phyloP scores from a whole-genome alignment of 2,329 filamentous ascomycete species.

The Pseudogymnoascus sp. region DNA sequence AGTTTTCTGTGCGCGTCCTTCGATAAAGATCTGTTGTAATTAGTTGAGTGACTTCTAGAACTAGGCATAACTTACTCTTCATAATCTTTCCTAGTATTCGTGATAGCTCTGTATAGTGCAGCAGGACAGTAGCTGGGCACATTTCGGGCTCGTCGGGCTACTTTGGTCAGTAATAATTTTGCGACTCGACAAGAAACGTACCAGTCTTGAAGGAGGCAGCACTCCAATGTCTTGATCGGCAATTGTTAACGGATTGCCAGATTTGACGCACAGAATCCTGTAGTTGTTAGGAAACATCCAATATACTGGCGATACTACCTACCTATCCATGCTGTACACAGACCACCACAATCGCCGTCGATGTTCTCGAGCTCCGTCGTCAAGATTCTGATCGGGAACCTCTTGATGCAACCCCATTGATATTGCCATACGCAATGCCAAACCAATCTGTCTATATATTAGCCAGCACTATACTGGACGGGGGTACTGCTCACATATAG shows the following conservation, averaged over 20 bases:
- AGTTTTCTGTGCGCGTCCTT: constrained; percentile 39
- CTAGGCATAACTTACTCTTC: constrained; percentile 23
- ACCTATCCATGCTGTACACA: constrained; percentile 47
- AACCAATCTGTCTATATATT: constrained; percentile 34
- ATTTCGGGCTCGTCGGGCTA: constrained; percentile 32
- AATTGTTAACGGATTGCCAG: constrained; percentile 47
- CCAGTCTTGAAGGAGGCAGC: constrained; percentile 30
- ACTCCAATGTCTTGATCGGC: constrained; percentile 48
- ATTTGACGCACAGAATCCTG: constrained; percentile 45
- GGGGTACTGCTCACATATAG: constrained; percentile 35
- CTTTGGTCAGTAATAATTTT: background rate
- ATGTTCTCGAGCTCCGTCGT: constrained; percentile 39
- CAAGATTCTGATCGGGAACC: constrained; percentile 33
- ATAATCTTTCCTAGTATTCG: constrained; percentile 45
- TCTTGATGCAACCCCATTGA: constrained; percentile 51
- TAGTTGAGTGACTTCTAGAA: background rate
- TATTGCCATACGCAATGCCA: constrained; percentile 50
- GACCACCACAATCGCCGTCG: constrained; percentile 50
- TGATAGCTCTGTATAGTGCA: constrained; percentile 46
- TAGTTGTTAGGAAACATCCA: background rate
- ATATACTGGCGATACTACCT: background rate
- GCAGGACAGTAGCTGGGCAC: constrained; percentile 41
- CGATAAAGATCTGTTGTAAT: constrained; percentile 39
- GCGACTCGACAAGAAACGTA: constrained; percentile 8
- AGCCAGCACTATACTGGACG: background rate